Evolutionary conservation across 306 rosid species (phyloP).

Genomic region (Luffa acutangula): DNA sequence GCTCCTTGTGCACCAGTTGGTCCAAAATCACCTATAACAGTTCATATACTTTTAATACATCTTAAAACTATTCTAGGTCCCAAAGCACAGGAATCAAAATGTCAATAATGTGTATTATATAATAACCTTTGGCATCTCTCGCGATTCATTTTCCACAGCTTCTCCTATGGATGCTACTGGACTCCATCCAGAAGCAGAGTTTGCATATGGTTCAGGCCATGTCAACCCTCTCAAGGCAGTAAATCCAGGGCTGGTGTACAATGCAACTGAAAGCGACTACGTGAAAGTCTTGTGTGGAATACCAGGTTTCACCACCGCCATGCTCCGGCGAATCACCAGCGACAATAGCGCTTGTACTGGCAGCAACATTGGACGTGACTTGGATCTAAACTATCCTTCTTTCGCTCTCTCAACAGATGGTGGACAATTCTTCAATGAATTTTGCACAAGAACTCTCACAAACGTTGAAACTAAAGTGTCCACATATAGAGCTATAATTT

Average conservation of each 20-base stretch:
- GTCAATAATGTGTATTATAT: too few species aligned
- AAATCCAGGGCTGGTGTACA: slow-evolving; percentile 25
- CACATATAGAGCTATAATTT: neutral
- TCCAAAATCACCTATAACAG: too few species aligned
- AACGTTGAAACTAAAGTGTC: slow-evolving; percentile 14
- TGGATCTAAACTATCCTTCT: slow-evolving; percentile 30
- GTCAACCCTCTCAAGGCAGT: slow-evolving; percentile 16
- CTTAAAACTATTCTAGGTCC: too few species aligned
- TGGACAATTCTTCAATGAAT: neutral
- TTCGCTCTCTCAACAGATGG: neutral
- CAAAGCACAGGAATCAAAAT: too few species aligned
- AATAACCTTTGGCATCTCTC: too few species aligned
- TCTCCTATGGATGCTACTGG: slow-evolving; percentile 14
- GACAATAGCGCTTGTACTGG: slow-evolving; percentile 13
- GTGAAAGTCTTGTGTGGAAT: slow-evolving; percentile 17
- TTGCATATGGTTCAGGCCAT: slow-evolving; percentile 36
- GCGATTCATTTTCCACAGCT: slow-evolving; percentile 4
- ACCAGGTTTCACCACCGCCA: slow-evolving; percentile 9
- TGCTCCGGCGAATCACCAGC: slow-evolving; percentile 8
- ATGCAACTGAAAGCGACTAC: slow-evolving; percentile 20
- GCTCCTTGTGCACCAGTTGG: too few species aligned
- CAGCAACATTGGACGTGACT: neutral
- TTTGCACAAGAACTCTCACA: slow-evolving; percentile 18
- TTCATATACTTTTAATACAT: too few species aligned
- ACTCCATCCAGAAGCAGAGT: slow-evolving; percentile 19